Conservation (phyloP, 805 yeast species). For the Barnettozyma wickerhamii region DNA sequence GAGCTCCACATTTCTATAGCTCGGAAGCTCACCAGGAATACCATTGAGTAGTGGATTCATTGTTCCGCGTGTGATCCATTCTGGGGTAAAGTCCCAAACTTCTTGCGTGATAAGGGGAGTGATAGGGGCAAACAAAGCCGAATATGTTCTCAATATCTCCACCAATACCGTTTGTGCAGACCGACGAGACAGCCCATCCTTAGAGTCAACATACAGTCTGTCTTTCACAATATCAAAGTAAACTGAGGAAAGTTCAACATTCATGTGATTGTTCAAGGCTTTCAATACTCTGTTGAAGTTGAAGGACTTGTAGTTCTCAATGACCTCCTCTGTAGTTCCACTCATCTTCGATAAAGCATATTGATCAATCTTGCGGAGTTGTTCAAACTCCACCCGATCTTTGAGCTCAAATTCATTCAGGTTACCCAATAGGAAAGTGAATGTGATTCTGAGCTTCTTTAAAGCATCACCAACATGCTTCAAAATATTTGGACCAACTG, state of each 20-base stretch:
- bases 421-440: slow-evolving; percentile 79
- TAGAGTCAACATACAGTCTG: slow-evolving; percentile 66
- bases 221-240: slow-evolving; percentile 89
- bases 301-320: slow-evolving; percentile 46
- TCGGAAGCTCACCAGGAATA: slow-evolving; percentile 10
- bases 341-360: slow-evolving; percentile 54
- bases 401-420: slow-evolving; percentile 39
- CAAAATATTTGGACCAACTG: slow-evolving; percentile 66
- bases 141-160: slow-evolving; percentile 54
- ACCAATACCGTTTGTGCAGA: slow-evolving; percentile 62
- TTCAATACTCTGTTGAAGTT: slow-evolving; percentile 71
- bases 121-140: slow-evolving; percentile 73
- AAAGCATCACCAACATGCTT: slow-evolving; percentile 74
- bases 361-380: slow-evolving; percentile 50
- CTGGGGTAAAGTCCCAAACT: slow-evolving; percentile 62
- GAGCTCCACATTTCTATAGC: slow-evolving; percentile 32
- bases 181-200: slow-evolving; percentile 44
- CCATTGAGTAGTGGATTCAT: slow-evolving; percentile 19
- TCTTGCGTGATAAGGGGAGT: slow-evolving; percentile 85
- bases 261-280: slow-evolving; percentile 65
- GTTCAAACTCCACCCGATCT: slow-evolving; percentile 33
- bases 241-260: slow-evolving; percentile 68
- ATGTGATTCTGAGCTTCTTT: slow-evolving; percentile 79
- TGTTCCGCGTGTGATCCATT: slow-evolving; percentile 18
- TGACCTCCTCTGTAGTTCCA: slow-evolving; percentile 38